Evolutionary conservation across 345 rosid genomes (phyloP).

Genomic region (Euclidium syriacum): DNA sequence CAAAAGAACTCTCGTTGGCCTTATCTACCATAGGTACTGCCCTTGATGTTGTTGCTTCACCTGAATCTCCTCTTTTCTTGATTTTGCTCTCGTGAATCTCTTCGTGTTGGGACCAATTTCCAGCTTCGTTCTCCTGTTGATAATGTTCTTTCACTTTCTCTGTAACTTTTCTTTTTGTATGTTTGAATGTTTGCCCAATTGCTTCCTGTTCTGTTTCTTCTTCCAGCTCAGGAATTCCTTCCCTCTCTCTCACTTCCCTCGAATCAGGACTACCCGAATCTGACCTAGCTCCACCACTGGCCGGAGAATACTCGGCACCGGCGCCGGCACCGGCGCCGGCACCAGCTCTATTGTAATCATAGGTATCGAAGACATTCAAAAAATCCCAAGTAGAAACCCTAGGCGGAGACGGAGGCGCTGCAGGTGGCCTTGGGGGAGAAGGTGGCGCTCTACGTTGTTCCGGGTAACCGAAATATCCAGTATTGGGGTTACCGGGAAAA

Average conservation of each 20-base stretch:
- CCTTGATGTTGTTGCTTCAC: constrained; percentile 60
- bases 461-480: constrained; percentile 56
- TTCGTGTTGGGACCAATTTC: neutral
- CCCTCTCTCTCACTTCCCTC: constrained; percentile 85
- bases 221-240: constrained; percentile 96
- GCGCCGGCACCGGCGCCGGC: neutral
- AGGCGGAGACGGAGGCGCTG: constrained; percentile 74
- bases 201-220: constrained; percentile 76
- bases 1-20: constrained; percentile 26
- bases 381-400: constrained; percentile 70
- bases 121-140: neutral
- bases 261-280: constrained; percentile 76
- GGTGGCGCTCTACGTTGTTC: constrained; percentile 39
- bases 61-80: constrained; percentile 36
- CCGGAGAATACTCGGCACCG: constrained; percentile 30
- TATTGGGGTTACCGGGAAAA: constrained; percentile 27
- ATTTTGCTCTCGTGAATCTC: constrained; percentile 27
- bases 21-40: constrained; percentile 35
- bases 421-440: constrained; percentile 20
- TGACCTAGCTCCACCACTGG: constrained; percentile 43
- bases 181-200: constrained; percentile 32
- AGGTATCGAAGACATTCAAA: constrained; percentile 62
- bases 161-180: constrained; percentile 29
- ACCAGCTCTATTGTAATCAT: constrained; percentile 33
- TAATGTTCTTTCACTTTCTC: constrained; percentile 17